These are phyloP conservation scores for Fusarium udum DNA, from an alignment of 2,329 filamentous ascomycete species.

Conservation along the genomic window DNA sequence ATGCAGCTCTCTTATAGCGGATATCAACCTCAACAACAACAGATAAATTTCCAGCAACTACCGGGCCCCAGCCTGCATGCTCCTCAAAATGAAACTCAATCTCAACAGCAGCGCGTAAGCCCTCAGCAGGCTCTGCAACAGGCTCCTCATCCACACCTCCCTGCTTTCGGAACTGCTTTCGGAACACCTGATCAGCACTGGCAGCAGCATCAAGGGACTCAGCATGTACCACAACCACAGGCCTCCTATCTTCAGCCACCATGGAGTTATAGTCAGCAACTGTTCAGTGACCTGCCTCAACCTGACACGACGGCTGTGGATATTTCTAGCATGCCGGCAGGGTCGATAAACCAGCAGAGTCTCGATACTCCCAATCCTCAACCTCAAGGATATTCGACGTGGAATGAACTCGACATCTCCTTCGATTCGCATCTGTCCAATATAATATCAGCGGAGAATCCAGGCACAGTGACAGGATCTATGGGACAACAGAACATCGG, in stretches of 20 bases:
- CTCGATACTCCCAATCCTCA: not conserved
- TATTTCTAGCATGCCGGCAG: too few relatives aligned
- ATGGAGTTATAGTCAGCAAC: too few relatives aligned
- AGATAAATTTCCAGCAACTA: not conserved
- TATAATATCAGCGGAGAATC: accelerated
- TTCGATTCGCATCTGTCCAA: not conserved
- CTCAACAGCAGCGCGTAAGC: not conserved
- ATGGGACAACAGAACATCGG: not conserved
- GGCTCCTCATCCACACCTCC: not conserved
- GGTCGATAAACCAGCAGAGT: not conserved
- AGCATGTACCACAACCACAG: too few relatives aligned
- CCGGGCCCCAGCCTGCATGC: accelerated
- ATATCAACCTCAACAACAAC: not conserved
- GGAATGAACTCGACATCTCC: accelerated
- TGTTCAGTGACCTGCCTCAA: not conserved
- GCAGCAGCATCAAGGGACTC: too few relatives aligned
- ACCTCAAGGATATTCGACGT: not conserved
- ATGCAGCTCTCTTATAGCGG: not conserved
- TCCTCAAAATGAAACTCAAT: not conserved
- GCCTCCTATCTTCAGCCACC: too few relatives aligned
- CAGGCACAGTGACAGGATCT: not conserved
- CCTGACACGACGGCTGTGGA: not conserved
- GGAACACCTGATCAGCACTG: too few relatives aligned
- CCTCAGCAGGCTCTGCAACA: not conserved
- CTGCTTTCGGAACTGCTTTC: too few relatives aligned